Percentiles rank a stretch among this genome's conserved stretches.
Conservation (phyloP, 78 protist genomes). For the Pelomyxa schiedti region DNA sequence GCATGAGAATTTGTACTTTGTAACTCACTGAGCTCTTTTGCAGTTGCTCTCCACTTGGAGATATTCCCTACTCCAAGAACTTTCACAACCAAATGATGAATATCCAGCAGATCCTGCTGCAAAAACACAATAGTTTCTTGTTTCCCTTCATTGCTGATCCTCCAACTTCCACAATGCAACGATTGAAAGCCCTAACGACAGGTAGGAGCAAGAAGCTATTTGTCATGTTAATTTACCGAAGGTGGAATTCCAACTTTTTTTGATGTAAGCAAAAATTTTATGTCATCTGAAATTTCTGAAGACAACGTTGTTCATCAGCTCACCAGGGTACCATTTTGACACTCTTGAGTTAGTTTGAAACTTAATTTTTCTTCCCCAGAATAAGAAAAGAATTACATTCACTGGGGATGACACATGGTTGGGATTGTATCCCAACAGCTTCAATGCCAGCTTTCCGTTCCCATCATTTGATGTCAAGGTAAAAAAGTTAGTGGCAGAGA, state of each 20-base stretch:
- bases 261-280: conserved; percentile 61
- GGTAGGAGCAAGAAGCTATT: neutral
- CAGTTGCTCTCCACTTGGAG: neutral
- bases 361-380: neutral
- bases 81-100: conserved; percentile 9
- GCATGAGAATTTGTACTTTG: too few relatives aligned
- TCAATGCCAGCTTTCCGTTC: conserved; percentile 41
- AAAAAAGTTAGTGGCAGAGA: too few relatives aligned
- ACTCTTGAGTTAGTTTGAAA: neutral
- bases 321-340: neutral
- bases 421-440: conserved; percentile 48
- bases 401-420: conserved; percentile 96
- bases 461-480: conserved; percentile 81
- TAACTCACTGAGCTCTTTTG: too few relatives aligned
- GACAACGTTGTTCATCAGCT: conserved; percentile 75
- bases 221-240: conserved; percentile 24
- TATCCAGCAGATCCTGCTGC: neutral
- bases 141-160: conserved; percentile 71
- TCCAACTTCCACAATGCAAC: conserved; percentile 91
- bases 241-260: conserved; percentile 91
- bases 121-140: conserved; percentile 10
- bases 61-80: neutral
- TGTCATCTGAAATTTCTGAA: conserved; percentile 41
- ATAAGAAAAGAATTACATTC: conserved; percentile 17
- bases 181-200: conserved; percentile 61